Conservation (phyloP, 257 asterid genomes). For the Echites panduratus region DNA sequence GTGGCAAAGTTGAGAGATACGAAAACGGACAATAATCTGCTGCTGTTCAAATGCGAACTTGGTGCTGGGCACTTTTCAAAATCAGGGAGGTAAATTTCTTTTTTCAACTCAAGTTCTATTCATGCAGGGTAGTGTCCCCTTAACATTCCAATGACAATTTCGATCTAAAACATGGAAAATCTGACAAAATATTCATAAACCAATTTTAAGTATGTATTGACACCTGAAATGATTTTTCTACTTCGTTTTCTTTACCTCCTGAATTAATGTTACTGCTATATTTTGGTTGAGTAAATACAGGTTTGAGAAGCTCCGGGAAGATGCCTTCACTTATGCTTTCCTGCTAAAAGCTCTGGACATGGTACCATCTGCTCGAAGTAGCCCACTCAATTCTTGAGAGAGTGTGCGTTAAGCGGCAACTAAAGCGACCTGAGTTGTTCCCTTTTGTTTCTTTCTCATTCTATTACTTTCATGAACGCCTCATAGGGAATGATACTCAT, state of each 20-base stretch:
- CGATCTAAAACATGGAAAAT: background rate
- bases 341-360: constrained; percentile 63
- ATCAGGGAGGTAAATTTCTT: constrained; percentile 67
- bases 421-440: no score
- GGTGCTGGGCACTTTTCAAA: constrained; percentile 97
- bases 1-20: constrained; percentile 88
- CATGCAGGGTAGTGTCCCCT: background rate
- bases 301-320: constrained; percentile 87
- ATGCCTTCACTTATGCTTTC: constrained; percentile 73
- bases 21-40: constrained; percentile 66
- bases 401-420: no score
- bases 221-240: background rate
- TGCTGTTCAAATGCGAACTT: constrained; percentile 79
- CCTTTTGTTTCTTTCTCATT: no score
- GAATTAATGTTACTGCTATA: background rate
- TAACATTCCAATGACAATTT: background rate
- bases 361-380: constrained; percentile 25
- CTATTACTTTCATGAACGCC: no score
- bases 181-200: background rate
- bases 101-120: background rate
- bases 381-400: no score
- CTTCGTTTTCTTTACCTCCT: background rate
- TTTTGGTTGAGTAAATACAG: constrained; percentile 39
- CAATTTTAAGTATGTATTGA: background rate
- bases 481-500: no score